These are phyloP conservation scores for Saccharomycopsis schoenii DNA, from an alignment of 805 yeast species.

Conservation along the genomic window DNA sequence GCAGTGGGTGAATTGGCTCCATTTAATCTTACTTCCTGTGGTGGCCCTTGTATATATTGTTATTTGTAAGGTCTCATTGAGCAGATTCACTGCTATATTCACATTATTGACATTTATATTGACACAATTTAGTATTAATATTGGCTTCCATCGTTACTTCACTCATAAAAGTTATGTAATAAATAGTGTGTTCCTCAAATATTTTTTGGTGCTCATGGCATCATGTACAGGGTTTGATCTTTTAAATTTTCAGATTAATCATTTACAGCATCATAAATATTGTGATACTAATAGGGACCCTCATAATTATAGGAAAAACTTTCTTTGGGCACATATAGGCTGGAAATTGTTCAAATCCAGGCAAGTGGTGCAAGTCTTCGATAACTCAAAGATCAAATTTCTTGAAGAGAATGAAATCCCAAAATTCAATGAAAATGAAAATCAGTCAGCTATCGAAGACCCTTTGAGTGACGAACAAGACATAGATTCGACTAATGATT, in stretches of 20 bases:
- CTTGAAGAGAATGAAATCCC: constrained; percentile 11
- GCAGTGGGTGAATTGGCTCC: neutral
- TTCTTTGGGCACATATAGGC: constrained; percentile 77
- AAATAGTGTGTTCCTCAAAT: neutral
- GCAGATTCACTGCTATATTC: neutral
- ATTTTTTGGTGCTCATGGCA: neutral
- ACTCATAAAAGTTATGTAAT: neutral
- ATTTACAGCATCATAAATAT: constrained; percentile 58
- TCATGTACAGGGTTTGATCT: neutral
- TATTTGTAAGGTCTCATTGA: neutral
- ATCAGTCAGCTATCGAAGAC: neutral
- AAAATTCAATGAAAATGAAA: neutral
- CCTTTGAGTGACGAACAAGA: neutral
- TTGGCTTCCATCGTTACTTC: neutral
- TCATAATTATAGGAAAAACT: constrained; percentile 71
- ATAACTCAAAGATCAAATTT: constrained; percentile 12
- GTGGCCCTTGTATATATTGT: neutral
- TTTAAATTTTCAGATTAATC: neutral
- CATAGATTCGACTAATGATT: constrained; percentile 23
- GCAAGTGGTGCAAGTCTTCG: neutral
- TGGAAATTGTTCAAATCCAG: constrained; percentile 55
- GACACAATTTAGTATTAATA: neutral
- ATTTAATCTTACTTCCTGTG: neutral
- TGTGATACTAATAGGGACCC: constrained; percentile 89
- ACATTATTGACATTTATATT: neutral